Base-by-base conservation (phyloP, 805 yeast genomes). In the Monosporozyma solicola region DNA sequence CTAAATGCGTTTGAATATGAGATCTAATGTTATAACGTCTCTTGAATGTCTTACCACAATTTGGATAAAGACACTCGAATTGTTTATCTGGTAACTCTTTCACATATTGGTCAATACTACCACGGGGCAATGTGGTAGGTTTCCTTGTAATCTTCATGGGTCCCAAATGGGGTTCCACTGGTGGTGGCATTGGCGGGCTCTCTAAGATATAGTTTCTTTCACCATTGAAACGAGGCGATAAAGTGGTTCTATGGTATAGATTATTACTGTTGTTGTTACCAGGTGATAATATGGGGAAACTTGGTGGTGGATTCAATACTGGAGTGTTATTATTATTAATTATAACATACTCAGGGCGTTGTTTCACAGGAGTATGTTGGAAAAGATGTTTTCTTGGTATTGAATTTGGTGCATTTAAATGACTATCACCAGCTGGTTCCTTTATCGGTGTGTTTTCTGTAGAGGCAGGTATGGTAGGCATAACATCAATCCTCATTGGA, bases 1-100 rank as follows among this genome's bases (percentile, higher is more conserved):
- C 84, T 49, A 94, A 72, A 74, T 94, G 99, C 0, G 99, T 94
- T 67, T 94, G 99, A 53, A 94, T 91, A 67, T 94, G 99, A 0
- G 97, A 88, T 56, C 98, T 75, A 13, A 89, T 88, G 63, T 94
- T 94, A 69, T 95, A 95, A 47, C 96, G 76, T 63, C 99, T 77
- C 8, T 90, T 82, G 69, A 94, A 92, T 51, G 78, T 72, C 70
- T 94, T 90, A 8, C 87, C 85, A 71, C 99, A 94, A 52, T 76
- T 75, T 15, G 85, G 79, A 68, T 75, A 92, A 54, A 79, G 75
- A 69, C 99, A 94, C 37, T 82, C 76, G 71, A 78, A 95, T 33
- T 77, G 74, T 55, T 84, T 85, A 49, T 85, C 80, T 58, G 86
- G 85, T 7, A 96, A 90, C 1, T 95, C 96, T 50, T 77, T 78